Evolutionary conservation across 1,284 basidiomycete species (phyloP).

Genomic region (Naganishia albida): DNA sequence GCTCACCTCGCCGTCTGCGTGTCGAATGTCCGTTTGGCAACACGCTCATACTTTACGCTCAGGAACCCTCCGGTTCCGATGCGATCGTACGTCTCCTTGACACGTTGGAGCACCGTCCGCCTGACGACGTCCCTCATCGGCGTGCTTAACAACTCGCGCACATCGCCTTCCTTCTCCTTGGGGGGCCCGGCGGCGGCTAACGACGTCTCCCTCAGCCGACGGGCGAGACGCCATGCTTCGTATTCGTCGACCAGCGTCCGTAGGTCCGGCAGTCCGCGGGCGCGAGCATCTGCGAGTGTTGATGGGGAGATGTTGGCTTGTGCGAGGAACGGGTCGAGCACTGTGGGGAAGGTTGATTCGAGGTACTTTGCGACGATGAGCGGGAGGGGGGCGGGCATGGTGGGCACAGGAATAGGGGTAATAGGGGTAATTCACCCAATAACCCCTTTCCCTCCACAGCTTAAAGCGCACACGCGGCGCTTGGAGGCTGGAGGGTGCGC

Average conservation of each 20-base stretch:
- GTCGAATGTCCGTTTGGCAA: conserved; percentile 48
- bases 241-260: conserved; percentile 46
- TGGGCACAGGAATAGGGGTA: no score
- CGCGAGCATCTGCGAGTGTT: conserved; percentile 2
- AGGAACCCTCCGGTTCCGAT: conserved; percentile 48
- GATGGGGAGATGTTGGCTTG: conserved; percentile 36
- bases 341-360: conserved; percentile 43
- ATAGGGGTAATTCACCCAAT: no score
- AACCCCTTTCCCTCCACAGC: no score
- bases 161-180: conserved; percentile 26
- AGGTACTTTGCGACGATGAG: conserved; percentile 48
- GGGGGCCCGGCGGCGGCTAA: conserved; percentile 29
- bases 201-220: conserved; percentile 28
- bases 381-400: background rate
- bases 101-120: conserved; percentile 29
- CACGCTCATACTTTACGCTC: conserved; percentile 37
- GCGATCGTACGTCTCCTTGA: conserved; percentile 39
- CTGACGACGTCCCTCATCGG: conserved; percentile 32
- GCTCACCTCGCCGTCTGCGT: conserved; percentile 46
- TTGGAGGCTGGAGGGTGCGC: no score
- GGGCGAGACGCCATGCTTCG: conserved; percentile 36
- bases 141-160: conserved; percentile 37
- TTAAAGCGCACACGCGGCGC: no score
- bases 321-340: conserved; percentile 44
- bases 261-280: conserved; percentile 42